Conservation (phyloP, 768 basidiomycete genomes). For the Rhizopogon salebrosus region DNA sequence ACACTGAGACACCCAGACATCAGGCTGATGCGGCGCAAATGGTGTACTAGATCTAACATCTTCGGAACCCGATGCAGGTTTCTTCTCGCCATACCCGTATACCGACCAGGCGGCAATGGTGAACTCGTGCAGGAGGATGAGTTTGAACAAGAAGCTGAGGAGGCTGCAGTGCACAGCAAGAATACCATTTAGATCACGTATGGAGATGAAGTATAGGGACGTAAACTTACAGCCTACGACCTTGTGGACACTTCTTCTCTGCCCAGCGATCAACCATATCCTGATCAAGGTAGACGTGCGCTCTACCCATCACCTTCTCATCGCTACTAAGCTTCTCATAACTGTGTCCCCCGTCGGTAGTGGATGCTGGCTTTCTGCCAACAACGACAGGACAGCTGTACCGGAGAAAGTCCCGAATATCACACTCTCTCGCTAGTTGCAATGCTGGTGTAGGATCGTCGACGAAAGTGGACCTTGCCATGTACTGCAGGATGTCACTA, state of each 20-base stretch:
- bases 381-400: background rate
- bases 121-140: background rate
- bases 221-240: background rate
- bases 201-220: background rate
- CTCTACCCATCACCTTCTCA: background rate
- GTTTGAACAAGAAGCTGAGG: background rate
- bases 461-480: background rate
- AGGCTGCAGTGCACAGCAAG: background rate
- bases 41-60: too few relatives aligned
- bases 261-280: background rate
- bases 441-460: background rate
- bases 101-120: background rate
- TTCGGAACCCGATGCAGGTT: too few relatives aligned
- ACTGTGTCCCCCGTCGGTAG: background rate
- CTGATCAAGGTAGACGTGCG: background rate
- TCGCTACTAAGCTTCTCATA: background rate
- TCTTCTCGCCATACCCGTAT: too few relatives aligned
- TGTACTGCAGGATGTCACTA: background rate
- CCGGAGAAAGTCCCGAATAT: background rate
- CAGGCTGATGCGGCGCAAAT: too few relatives aligned
- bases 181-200: background rate
- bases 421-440: background rate
- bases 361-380: background rate
- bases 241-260: background rate
- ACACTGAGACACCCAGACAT: background rate